phyloP scores from a whole-genome alignment of 2,329 filamentous ascomycete genomes.

The Fusarium nanum region DNA sequence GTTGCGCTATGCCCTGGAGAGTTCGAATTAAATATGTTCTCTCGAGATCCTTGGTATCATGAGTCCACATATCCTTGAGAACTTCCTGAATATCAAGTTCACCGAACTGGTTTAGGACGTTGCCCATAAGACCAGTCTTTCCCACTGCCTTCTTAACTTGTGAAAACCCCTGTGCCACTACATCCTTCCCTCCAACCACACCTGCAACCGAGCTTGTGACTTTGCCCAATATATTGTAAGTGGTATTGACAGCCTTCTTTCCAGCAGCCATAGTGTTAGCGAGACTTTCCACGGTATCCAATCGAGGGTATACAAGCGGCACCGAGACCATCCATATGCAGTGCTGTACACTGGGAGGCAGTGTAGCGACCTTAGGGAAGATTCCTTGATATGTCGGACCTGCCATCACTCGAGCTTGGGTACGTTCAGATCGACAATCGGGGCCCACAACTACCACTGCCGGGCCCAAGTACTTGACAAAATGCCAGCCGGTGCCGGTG shows the following conservation, averaged over 20 bases:
- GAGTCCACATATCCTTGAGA: constrained; percentile 96
- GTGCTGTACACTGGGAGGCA: constrained; percentile 94
- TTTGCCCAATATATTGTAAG: constrained; percentile 95
- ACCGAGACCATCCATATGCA: constrained; percentile 97
- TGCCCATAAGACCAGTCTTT: constrained; percentile 94
- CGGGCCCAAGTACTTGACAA: constrained; percentile 94
- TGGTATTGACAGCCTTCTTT: constrained; percentile 95
- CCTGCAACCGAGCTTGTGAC: constrained; percentile 95
- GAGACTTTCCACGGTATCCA: constrained; percentile 91
- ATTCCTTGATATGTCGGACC: constrained; percentile 97
- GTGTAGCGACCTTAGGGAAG: constrained; percentile 91
- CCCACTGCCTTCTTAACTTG: constrained; percentile 97
- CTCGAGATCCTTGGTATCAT: constrained; percentile 97
- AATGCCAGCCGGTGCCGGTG: constrained; percentile 98
- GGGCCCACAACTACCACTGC: constrained; percentile 89
- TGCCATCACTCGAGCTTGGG: constrained; percentile 90
- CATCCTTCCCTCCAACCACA: constrained; percentile 92
- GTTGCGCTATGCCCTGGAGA: constrained; percentile 92
- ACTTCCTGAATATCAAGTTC: constrained; percentile 96
- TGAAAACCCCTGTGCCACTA: constrained; percentile 91
- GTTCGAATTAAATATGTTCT: constrained; percentile 96
- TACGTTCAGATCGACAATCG: constrained; percentile 92
- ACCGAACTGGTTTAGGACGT: constrained; percentile 94
- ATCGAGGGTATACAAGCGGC: constrained; percentile 87
- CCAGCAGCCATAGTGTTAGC: constrained; percentile 92